Conservation (phyloP, 768 basidiomycete species). For the Podaxis mareebaensis region DNA sequence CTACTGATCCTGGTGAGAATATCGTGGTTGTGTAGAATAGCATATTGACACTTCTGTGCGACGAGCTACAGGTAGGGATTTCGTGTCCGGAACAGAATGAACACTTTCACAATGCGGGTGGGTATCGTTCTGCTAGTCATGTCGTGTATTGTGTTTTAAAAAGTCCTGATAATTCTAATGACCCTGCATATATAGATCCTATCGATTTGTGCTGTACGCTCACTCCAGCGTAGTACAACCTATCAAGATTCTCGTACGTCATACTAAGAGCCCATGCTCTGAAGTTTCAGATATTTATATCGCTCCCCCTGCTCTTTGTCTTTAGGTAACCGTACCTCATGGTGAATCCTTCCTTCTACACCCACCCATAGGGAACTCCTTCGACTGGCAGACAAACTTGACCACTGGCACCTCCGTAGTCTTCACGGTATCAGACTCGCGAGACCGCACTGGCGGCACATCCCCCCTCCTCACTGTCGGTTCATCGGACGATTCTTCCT, state of each 20-base stretch:
- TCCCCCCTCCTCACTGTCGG: constrained; percentile 23
- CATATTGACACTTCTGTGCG: neutral
- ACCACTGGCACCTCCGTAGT: constrained; percentile 25
- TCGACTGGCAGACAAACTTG: constrained; percentile 27
- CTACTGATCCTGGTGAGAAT: constrained; percentile 23
- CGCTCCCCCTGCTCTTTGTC: neutral
- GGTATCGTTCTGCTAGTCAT: constrained; percentile 4
- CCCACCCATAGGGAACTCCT: constrained; percentile 23
- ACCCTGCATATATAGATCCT: constrained; percentile 19
- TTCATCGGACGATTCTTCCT: constrained; percentile 25
- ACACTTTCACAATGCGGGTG: constrained; percentile 29
- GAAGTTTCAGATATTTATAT: no score
- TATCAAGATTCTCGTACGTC: no score
- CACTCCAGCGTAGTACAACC: constrained; percentile 17
- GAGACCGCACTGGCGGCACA: constrained; percentile 25
- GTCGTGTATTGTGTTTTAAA: neutral
- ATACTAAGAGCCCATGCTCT: no score
- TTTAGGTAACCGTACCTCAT: constrained; percentile 25
- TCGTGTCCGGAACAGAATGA: constrained; percentile 26
- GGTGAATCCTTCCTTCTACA: constrained; percentile 25
- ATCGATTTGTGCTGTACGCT: constrained; percentile 25
- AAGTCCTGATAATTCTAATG: neutral
- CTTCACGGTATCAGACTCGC: constrained; percentile 28
- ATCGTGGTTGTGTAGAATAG: neutral
- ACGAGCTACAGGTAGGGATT: constrained; percentile 23